A percentile compares a stretch with the other conserved stretches of the same genome.
Evolutionary conservation across 768 basidiomycete genomes (phyloP).

Genomic region (Trametes punicea): DNA sequence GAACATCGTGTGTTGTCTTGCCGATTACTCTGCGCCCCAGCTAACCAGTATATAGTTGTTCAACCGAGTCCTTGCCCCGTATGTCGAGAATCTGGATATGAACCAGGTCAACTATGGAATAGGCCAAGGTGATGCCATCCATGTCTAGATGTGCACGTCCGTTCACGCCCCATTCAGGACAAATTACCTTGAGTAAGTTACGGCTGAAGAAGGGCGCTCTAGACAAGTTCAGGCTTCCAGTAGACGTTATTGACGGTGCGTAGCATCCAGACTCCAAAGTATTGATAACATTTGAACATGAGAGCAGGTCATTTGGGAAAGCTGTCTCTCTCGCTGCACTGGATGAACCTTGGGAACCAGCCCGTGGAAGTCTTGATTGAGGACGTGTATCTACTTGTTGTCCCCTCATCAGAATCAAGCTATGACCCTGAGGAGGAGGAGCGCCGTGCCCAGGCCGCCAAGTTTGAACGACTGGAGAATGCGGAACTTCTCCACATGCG

Average conservation of each 20-base stretch:
- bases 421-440: constrained; percentile 84
- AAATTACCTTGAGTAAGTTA: constrained; percentile 74
- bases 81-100: constrained; percentile 94
- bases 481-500: constrained; percentile 80
- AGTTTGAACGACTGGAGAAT: constrained; percentile 83
- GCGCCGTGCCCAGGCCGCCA: constrained; percentile 73
- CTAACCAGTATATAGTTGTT: constrained; percentile 51
- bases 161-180: constrained; percentile 42
- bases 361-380: constrained; percentile 91
- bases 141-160: background rate
- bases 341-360: constrained; percentile 85
- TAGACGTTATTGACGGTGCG: constrained; percentile 90
- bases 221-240: constrained; percentile 92
- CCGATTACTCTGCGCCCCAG: background rate
- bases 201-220: constrained; percentile 90
- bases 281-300: background rate
- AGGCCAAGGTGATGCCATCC: constrained; percentile 58
- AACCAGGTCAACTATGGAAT: constrained; percentile 94
- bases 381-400: constrained; percentile 92
- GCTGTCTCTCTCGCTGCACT: constrained; percentile 81
- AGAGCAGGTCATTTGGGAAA: constrained; percentile 75
- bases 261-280: background rate
- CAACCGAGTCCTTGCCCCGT: constrained; percentile 89
- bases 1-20: constrained; percentile 56
- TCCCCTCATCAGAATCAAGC: constrained; percentile 68